Conservation (phyloP, 352 stramenopile genomes). For the Globisporangium alternatum region DNA sequence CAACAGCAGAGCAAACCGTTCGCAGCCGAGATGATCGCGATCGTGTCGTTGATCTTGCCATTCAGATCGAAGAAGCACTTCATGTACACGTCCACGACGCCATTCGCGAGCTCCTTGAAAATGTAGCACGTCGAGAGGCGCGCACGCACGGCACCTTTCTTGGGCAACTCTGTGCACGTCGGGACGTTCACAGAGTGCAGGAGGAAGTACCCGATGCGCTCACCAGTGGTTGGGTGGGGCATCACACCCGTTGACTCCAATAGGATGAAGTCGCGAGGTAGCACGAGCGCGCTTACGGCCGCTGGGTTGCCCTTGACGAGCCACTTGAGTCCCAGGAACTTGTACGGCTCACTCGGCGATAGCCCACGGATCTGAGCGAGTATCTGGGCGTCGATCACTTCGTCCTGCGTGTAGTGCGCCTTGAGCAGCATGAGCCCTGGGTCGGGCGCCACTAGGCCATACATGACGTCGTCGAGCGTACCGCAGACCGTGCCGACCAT, state of each 20-base stretch:
- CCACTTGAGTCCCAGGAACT: conserved; percentile 42
- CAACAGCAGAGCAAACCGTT: conserved; percentile 20
- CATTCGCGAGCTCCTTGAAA: conserved; percentile 14
- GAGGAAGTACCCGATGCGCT: conserved; percentile 17
- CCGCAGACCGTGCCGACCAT: conserved; percentile 48
- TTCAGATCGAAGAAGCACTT: conserved; percentile 16
- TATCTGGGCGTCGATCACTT: conserved; percentile 34
- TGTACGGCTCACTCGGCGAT: too few species aligned
- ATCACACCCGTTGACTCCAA: conserved; percentile 33
- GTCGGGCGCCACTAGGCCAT: too few species aligned
- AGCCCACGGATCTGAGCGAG: too few species aligned
- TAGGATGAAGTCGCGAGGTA: conserved; percentile 25
- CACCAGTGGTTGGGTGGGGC: not conserved
- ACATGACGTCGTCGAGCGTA: too few species aligned
- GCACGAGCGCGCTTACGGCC: conserved; percentile 13
- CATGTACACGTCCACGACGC: conserved; percentile 26
- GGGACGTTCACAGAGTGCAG: conserved; percentile 16
- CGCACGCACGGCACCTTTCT: conserved; percentile 7
- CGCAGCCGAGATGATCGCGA: conserved; percentile 13
- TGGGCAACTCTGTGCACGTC: conserved; percentile 1
- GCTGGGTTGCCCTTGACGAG: conserved; percentile 13
- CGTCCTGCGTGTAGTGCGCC: conserved; percentile 31
- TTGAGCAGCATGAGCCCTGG: too few species aligned
- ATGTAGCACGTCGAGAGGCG: conserved; percentile 10
- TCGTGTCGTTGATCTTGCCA: conserved; percentile 7